Evolutionary conservation across 2,329 filamentous ascomycete species (phyloP), one percentile per base, ranked within the genome.

Genomic region (Colletotrichum spaethianum): DNA sequence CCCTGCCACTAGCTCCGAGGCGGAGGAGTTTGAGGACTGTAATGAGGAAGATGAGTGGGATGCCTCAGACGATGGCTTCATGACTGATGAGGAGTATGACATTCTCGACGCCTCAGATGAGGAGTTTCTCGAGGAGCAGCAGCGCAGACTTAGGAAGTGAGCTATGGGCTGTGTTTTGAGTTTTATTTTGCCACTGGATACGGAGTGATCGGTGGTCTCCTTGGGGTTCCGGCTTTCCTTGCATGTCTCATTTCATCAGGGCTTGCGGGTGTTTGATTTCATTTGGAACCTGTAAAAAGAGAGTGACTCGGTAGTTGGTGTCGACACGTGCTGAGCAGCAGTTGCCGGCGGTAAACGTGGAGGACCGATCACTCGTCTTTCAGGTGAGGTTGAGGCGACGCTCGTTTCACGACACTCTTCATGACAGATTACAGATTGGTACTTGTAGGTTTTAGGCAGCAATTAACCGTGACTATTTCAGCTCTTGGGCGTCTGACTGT

Each of bases 21-120:
- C 81, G 20, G 86, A 88, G 23, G 87, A 90, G 57, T 86, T 86
- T 57, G 86, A 88, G 74, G 87, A 89, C 60, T 87, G 85, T 73
- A 84, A 82, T 42, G 86, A 88, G 65, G 86, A 85, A 44, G 90
- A 90, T n/a, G 91, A 92, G 57, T 91, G 88, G 86, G 87, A 90
- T 50, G 85, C 83, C n/a, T 89, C 88, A 1, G 90, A 91, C 16
- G 91, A 93, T 72, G 93, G 92, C 16, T 98, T 98, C 87, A 84
- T 97, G 86, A 98, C 96, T 0, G 96, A 99, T 75, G 96, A 98
- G 82, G 96, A 99, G 84, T 99, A 98, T 81, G 96, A 99, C 78
- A 95, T 98, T 75, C 90, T 98, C 56, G 95, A 98, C 84, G 96
- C 95, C 53, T 97, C 94, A 71, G 96, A 98, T 76, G 94, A 97